A percentile compares a stretch with the other conserved stretches of the same genome.
These are phyloP conservation scores for Sindora glabra DNA, from an alignment of 306 rosid species.

Conservation along the genomic window DNA sequence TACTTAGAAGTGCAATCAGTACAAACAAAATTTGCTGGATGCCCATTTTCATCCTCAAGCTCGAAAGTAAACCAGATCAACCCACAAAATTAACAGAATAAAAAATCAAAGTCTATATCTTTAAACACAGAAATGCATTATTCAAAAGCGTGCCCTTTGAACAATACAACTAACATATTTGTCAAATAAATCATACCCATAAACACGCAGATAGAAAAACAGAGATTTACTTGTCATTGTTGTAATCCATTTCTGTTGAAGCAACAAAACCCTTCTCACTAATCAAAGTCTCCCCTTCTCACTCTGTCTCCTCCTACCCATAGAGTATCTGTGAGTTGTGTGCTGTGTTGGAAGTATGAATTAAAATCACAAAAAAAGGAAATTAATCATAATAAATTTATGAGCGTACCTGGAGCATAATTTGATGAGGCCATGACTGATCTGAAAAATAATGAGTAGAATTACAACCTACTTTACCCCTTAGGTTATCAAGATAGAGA, in stretches of 20 bases:
- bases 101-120: slow-evolving; percentile 8
- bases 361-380: too few relatives aligned
- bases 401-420: too few relatives aligned
- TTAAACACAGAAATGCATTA: slow-evolving; percentile 15
- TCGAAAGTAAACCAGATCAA: too few relatives aligned
- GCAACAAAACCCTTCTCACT: slow-evolving; percentile 1
- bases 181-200: slow-evolving; percentile 14
- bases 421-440: too few relatives aligned
- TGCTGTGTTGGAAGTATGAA: too few relatives aligned
- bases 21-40: background rate
- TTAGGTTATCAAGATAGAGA: too few relatives aligned
- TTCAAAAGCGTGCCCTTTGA: too few relatives aligned
- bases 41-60: background rate
- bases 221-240: slow-evolving; percentile 47
- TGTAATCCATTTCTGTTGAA: slow-evolving; percentile 46
- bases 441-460: too few relatives aligned
- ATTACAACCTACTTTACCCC: too few relatives aligned
- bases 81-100: background rate
- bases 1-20: background rate
- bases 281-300: slow-evolving; percentile 1
- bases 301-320: background rate
- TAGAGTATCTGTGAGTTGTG: slow-evolving; percentile 48
- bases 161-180: background rate
- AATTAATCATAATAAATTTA: too few relatives aligned
- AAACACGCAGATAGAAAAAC: background rate